Evolutionary conservation across 2,329 filamentous ascomycete species (phyloP), one percentile per base, ranked within the genome.

Genomic region (Pseudogymnoascus sp.): DNA sequence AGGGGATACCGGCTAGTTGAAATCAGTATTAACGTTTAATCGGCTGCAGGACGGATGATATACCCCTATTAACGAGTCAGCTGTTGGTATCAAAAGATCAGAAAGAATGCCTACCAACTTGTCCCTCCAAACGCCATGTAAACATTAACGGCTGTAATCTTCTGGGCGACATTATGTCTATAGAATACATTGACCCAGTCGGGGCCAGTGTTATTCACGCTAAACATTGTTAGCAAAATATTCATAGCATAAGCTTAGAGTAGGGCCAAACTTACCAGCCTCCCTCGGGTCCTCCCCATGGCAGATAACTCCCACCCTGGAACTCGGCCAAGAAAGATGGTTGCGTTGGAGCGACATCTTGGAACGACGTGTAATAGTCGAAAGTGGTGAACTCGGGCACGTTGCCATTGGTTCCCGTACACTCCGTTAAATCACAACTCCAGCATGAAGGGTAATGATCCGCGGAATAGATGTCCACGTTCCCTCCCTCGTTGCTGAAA

Each of bases 111-210:
- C 35, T 60, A 66, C 84, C 83, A 87, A 65, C 83, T 86, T 0
- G 85, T 87, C 2, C 85, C 85, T 3, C 85, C 85, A 60, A 80
- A 88, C 60, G 85, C 73, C 84, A 88, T 87, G 69, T 88, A 88
- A 1, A 88, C 71, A 31, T 79, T 85, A 61, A 86, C 79, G 0
- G 82, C 82, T 0, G 82, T 84, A 3, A 86, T 79, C 0, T 81
- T 76, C 66, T 87, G 81, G 27, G 78, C 82, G 27, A 87, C 81
- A 61, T 86, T 79, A 68, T 86, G 81, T 9, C 84, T 78, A 70
- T 88, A 88, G 72, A 85, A 87, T 3, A 88, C 70, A 62, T 87
- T 86, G 1, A 81, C 84, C 66, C 84, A 88, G 55, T 85, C 81
- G 0, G 80, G 76, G 1, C 81, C 81, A 15, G 81, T 84, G 44